Base-by-base conservation (phyloP, 257 asterid species). In the Thymus quinquecostatus region DNA sequence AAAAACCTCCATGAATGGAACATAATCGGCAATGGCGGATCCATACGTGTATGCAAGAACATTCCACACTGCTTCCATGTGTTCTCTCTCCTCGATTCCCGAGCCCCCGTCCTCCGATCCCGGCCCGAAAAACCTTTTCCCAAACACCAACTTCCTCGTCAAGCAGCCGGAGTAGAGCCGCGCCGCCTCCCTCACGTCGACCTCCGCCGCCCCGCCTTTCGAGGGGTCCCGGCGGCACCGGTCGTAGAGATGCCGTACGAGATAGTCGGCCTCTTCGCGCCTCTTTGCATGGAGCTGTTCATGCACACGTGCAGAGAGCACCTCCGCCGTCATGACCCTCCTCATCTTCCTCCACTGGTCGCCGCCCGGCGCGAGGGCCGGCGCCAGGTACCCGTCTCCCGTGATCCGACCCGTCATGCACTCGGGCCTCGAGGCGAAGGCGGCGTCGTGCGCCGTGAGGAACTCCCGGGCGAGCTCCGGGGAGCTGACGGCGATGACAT, bases 21-120 rank as follows among this genome's bases (percentile, higher is more conserved):
- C 32, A 44, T 57, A 84, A 41, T 81, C 84, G 4, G 79, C 71
- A 6, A 84, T 44, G 2, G 66, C 67, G 30, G 77, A 76, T 0
- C 68, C 73, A 56, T 74, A 51, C 0, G 68, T 4, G 43, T 51
- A 29, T 0, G 8, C 1, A 1, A 82, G 14, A 3, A 76, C 30
- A 11, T 56, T 59, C 28, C 79, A 75, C 1, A 80, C 0, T 1
- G 66, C 82, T 8, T 49, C 72, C n/a, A 83, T 53, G 1, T 77
- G 80, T 58, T 80, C 83, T 28, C 28, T 69, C 48, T 83, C 86
- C 41, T 76, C 84, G 0, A 28, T 0, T 11, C 87, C 84, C 0
- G 84, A 82, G 33, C 80, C 83, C 13, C 83, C 86, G 34, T 62
- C 68, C 76, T 70, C 75, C 77, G 1, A 60, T 1, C 85, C 82